These are phyloP conservation scores for Penicillium sp. DNA, from an alignment of 2,329 filamentous ascomycete genomes.

Conservation along the genomic window DNA sequence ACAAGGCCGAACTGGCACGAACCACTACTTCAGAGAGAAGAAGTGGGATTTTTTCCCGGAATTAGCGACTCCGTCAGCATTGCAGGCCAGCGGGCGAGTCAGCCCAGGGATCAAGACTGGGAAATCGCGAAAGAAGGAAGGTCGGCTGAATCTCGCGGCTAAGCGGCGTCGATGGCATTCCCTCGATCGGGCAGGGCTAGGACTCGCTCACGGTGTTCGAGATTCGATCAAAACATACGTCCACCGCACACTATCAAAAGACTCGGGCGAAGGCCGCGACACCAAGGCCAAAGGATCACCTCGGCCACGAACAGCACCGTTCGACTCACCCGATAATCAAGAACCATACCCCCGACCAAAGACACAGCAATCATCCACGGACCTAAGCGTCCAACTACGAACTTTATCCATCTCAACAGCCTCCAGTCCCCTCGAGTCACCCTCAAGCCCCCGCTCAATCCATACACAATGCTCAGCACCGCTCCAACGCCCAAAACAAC, in stretches of 20 bases:
- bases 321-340: conserved; percentile 1
- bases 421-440: conserved; percentile 6
- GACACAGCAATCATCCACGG: conserved; percentile 8
- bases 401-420: conserved; percentile 13
- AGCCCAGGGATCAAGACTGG: conserved; percentile 5
- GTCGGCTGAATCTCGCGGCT: conserved; percentile 22
- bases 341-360: background rate
- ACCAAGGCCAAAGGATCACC: conserved; percentile 11
- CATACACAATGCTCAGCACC: background rate
- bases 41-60: conserved; percentile 44
- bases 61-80: conserved; percentile 31
- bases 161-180: conserved; percentile 25
- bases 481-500: conserved; percentile 22
- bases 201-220: conserved; percentile 27
- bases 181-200: conserved; percentile 21
- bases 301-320: conserved; percentile 17
- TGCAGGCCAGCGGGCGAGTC: conserved; percentile 12
- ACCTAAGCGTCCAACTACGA: conserved; percentile 7
- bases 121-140: conserved; percentile 24
- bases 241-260: conserved; percentile 30
- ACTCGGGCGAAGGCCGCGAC: conserved; percentile 15
- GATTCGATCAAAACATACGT: conserved; percentile 37
- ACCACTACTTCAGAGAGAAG: conserved; percentile 42
- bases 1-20: conserved; percentile 23
- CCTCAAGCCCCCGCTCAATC: conserved; percentile 6